Base-by-base conservation (phyloP, 176 grass and related monocot genomes). In the Triticum dicoccoides region DNA sequence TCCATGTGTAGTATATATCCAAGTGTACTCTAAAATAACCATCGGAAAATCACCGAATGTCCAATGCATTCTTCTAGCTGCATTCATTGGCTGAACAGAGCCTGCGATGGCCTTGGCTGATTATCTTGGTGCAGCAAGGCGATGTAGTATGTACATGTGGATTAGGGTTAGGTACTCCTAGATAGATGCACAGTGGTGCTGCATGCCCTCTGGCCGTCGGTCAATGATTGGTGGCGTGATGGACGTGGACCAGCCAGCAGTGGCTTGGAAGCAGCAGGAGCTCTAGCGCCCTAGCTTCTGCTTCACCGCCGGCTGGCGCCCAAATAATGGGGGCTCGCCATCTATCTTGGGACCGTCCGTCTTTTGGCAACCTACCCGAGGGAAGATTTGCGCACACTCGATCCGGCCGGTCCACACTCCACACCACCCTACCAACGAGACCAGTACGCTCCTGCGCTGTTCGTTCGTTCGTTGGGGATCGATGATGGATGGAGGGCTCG, bases 151-250 rank as follows among this genome's bases (percentile, higher is more conserved):
- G 29, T 30, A 27, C 71, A 45, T 49, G 24, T 69, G 66, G 80
- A 25, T 69, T 73, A 81, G 67, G 67, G 41, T 49, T 73, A 1
- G 70, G 70, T 44, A 24, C 37, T 30, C 29, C 29, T 45, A 45
- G 44, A 30, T 44, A 44, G 42, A 32, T 15, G 32, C 69, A 72
- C 37, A 42, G 69, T 24, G 69, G 21, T 44, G 2, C 58, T 56
- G 66, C 10, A 49, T 75, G 64, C 9, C 52, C 20, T 81, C 80
- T 83, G 82, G 58, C 33, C 18, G 77, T 73, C 73, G 86, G 88
- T 68, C 80, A 89, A 91, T 91, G 41, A 91, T 89, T 87, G 92
- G 84, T 71, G 85, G 69, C 23, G 35, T 44, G 73, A 69, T 81
- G 87, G 52, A 58, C 52, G 63, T 81, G 87, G 52, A 58, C 52